These are phyloP conservation scores for Aciculosporium take DNA, from an alignment of 2,329 filamentous ascomycete species.

Conservation along the genomic window DNA sequence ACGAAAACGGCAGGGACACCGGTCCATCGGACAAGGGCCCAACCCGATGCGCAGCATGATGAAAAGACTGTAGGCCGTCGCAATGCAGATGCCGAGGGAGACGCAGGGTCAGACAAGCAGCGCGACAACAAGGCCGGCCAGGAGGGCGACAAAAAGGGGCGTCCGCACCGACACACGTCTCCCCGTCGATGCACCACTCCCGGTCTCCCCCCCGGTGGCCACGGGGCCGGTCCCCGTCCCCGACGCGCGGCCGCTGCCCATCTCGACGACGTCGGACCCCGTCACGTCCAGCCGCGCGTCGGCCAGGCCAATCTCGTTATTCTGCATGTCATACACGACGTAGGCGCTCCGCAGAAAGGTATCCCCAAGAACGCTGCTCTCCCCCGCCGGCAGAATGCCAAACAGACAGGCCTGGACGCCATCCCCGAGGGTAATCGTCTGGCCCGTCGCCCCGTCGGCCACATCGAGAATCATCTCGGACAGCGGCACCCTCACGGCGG, in stretches of 20 bases:
- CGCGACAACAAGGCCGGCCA: too few species aligned
- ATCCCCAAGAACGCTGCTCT: conserved; percentile 52
- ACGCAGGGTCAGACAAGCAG: too few species aligned
- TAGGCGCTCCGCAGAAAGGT: conserved; percentile 64
- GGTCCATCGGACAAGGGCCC: too few species aligned
- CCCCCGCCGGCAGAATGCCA: conserved; percentile 46
- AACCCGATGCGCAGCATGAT: too few species aligned
- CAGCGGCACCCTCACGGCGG: conserved; percentile 38
- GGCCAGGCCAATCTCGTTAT: conserved; percentile 57
- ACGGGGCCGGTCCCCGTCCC: too few species aligned
- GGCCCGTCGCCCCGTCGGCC: conserved; percentile 24
- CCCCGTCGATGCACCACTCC: too few species aligned
- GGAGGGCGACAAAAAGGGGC: too few species aligned
- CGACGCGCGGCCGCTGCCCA: conserved; percentile 31
- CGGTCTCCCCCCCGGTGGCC: too few species aligned
- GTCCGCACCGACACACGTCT: too few species aligned
- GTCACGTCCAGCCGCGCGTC: conserved; percentile 47
- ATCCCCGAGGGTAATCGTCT: conserved; percentile 35
- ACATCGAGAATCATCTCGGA: conserved; percentile 45
- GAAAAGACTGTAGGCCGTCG: too few species aligned
- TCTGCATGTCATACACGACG: conserved; percentile 59
- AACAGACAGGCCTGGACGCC: conserved; percentile 48
- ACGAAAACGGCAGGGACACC: too few species aligned
- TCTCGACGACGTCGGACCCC: conserved; percentile 36
- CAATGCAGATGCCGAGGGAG: too few species aligned